A percentile compares a stretch with the other conserved stretches of the same genome.
These are phyloP conservation scores for Rubia occidens DNA, from an alignment of 305 asterid species.

Conservation along the genomic window DNA sequence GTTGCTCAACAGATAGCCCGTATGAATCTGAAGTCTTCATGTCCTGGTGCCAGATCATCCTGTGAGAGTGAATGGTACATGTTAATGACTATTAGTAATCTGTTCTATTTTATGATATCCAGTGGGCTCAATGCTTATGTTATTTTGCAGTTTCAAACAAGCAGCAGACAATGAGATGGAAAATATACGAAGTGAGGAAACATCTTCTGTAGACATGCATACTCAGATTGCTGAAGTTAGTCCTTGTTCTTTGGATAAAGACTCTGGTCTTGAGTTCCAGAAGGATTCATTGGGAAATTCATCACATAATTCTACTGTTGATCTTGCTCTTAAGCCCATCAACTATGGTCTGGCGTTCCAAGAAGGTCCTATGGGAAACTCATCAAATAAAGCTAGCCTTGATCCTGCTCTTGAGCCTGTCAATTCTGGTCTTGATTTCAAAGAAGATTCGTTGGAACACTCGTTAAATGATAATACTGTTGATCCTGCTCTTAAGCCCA, in stretches of 20 bases:
- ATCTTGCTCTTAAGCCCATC: not conserved
- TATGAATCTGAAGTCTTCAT: conserved; percentile 6
- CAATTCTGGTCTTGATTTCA: not conserved
- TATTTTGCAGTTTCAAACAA: conserved; percentile 16
- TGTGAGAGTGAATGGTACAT: conserved; percentile 15
- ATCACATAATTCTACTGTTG: not conserved
- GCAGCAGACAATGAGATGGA: conserved; percentile 4
- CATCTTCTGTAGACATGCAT: not conserved
- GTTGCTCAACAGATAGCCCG: conserved; percentile 13
- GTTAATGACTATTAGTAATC: not conserved
- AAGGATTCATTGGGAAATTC: not conserved
- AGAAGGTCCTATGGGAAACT: not conserved
- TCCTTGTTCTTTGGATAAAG: conserved; percentile 5
- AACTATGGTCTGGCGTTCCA: not conserved
- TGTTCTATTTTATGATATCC: not conserved
- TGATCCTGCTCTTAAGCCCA: not conserved
- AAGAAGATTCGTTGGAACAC: not conserved
- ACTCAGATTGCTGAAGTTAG: conserved; percentile 12
- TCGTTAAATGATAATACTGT: not conserved
- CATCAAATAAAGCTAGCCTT: not conserved
- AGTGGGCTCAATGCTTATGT: not conserved
- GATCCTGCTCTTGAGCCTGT: not conserved
- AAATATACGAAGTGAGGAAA: not conserved
- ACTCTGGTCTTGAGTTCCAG: conserved; percentile 4
- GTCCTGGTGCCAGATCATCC: conserved; percentile 8